Conservation (phyloP, 805 yeast species). For the Metschnikowia gelsemii region DNA sequence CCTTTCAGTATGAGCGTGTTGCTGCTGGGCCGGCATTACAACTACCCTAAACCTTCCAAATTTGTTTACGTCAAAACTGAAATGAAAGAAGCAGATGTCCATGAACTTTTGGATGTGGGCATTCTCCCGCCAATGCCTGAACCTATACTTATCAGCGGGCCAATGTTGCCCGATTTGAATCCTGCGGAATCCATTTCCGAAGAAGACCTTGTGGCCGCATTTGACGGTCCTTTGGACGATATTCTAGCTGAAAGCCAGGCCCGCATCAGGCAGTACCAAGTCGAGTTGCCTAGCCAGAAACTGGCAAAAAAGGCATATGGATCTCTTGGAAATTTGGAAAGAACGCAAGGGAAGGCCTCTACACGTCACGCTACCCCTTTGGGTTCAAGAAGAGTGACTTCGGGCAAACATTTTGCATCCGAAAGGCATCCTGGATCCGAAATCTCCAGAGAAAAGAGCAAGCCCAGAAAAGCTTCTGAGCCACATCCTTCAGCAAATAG, state of each 20-base stretch:
- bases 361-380: too few relatives aligned
- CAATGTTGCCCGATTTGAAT: slow-evolving; percentile 16
- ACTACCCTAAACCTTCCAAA: slow-evolving; percentile 3
- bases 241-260: slow-evolving; percentile 21
- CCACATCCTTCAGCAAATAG: not conserved
- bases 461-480: not conserved
- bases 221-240: slow-evolving; percentile 26
- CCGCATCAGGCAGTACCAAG: slow-evolving; percentile 16
- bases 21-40: not conserved
- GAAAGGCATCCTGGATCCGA: too few relatives aligned
- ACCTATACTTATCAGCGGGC: slow-evolving; percentile 9
- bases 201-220: slow-evolving; percentile 7
- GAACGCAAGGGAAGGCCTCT: too few relatives aligned
- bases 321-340: too few relatives aligned
- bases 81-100: slow-evolving; percentile 9
- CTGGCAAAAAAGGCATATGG: not conserved
- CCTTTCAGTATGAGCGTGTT: too few relatives aligned
- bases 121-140: slow-evolving; percentile 3
- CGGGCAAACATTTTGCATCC: too few relatives aligned
- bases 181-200: slow-evolving; percentile 2
- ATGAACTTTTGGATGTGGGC: slow-evolving; percentile 9
- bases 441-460: not conserved
- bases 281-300: slow-evolving; percentile 20
- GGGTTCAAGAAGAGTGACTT: too few relatives aligned
- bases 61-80: not conserved